Base-by-base conservation (phyloP, 2,329 filamentous ascomycete genomes). In the Lachnellula hyalina region DNA sequence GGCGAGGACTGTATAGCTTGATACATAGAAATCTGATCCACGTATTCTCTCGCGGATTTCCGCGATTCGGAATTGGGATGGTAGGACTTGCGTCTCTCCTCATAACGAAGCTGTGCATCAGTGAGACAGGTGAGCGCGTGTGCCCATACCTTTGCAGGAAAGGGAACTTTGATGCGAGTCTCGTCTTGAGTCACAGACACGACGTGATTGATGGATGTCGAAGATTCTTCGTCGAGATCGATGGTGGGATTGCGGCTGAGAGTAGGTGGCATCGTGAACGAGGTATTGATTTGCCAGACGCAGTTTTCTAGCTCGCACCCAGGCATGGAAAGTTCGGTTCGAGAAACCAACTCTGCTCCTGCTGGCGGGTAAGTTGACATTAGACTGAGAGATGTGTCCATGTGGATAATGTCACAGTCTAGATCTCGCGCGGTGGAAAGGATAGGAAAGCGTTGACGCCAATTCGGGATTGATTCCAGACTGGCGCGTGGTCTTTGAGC, bases 21-120 rank as follows among this genome's bases (percentile, higher is more conserved):
- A 67, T 84, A 82, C 83, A 86, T 86, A 66, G 81, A 81, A 46
- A 85, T 81, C 67, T 79, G 78, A 60, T 77, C 74, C 50, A 85
- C 76, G 54, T 84, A 74, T 44, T 84, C 80, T 63, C 79, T 79
- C 60, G 78, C 77, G 1, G 77, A 56, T 36, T 53, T 52, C 32
- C 77, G 21, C 68, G 68, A 15, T 56, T 63, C 5, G 65, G 64
- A 32, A 32, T 32, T 32, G 28, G 28, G 28, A 12, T 32, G 65
- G 72, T 71, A 46, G 17, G 47, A 45, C 44, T 63, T 77, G 74
- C 51, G 78, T 75, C 58, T 79, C 73, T 79, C 59, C 35, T 67
- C 64, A 36, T 60, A 58, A 34, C 62, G 54, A 3, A 52, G 41
- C 46, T 67, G 63, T 8, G 65, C 51, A 9, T 53, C 60, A 8